phyloP scores from a whole-genome alignment of 768 basidiomycete genomes.

The Porphyrellus cyaneotinctus region DNA sequence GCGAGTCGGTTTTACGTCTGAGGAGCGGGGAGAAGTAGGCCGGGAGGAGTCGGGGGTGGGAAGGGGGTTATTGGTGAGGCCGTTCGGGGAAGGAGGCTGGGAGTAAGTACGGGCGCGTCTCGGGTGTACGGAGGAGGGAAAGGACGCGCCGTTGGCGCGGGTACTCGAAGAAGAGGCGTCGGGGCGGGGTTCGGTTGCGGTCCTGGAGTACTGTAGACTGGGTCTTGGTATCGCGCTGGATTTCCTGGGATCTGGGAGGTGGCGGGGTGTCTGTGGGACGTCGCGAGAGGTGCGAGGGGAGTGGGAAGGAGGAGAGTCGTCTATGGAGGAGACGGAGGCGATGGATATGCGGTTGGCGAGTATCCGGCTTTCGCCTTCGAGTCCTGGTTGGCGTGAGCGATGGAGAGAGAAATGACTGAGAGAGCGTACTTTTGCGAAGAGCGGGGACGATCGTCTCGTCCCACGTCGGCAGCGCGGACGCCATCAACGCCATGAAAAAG shows the following conservation, averaged over 20 bases:
- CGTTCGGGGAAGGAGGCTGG: slow-evolving; percentile 40
- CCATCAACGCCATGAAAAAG: slow-evolving; percentile 38
- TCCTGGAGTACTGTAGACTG: slow-evolving; percentile 37
- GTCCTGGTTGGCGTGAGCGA: slow-evolving; percentile 45
- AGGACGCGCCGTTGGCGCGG: slow-evolving; percentile 28
- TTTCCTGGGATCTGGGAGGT: slow-evolving; percentile 34
- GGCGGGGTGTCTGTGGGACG: slow-evolving; percentile 12
- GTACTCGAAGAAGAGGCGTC: slow-evolving; percentile 23
- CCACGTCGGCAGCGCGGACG: slow-evolving; percentile 53
- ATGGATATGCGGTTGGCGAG: slow-evolving; percentile 74
- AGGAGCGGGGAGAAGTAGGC: slow-evolving; percentile 43
- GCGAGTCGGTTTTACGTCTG: slow-evolving; percentile 42
- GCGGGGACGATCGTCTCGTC: slow-evolving; percentile 81
- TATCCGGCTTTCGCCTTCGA: slow-evolving; percentile 76
- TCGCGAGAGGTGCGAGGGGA: slow-evolving; percentile 20
- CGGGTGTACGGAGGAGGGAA: slow-evolving; percentile 31
- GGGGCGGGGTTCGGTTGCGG: slow-evolving; percentile 24
- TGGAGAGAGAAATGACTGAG: background rate
- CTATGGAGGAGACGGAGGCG: slow-evolving; percentile 57
- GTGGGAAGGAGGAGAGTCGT: slow-evolving; percentile 35
- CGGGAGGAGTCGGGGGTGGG: slow-evolving; percentile 37
- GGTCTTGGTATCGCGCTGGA: slow-evolving; percentile 46
- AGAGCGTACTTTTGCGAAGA: slow-evolving; percentile 66
- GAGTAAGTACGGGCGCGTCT: slow-evolving; percentile 65
- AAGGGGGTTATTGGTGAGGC: slow-evolving; percentile 26